Evolutionary conservation across 495 filamentous ascomycete species (phyloP).

Genomic region (Aspergillus ostianus): DNA sequence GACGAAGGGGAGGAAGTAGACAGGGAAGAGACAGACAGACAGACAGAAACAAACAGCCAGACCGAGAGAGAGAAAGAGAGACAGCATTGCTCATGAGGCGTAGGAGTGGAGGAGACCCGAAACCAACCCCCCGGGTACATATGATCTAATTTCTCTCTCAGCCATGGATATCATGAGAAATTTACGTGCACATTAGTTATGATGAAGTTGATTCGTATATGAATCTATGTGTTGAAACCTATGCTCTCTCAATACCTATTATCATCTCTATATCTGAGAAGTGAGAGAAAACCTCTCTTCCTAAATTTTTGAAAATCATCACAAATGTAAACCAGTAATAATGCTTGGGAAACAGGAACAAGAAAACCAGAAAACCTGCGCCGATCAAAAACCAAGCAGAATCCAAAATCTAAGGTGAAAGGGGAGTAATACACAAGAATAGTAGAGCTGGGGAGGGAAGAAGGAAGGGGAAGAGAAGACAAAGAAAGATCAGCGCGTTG

Average conservation of each 20-base stretch:
- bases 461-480: conserved; percentile 6
- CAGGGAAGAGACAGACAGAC: background rate
- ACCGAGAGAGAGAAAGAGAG: background rate
- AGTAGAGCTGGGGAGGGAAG: conserved; percentile 13
- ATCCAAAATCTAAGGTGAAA: background rate
- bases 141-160: background rate
- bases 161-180: conserved; percentile 6
- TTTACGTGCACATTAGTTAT: conserved; percentile 1
- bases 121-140: background rate
- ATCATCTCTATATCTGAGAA: background rate
- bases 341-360: background rate
- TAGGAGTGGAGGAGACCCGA: background rate
- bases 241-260: background rate
- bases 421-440: conserved; percentile 3
- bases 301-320: conserved; percentile 2
- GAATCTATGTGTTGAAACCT: conserved; percentile 16
- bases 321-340: background rate
- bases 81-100: background rate
- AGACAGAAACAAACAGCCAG: no score
- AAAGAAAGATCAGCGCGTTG: conserved; percentile 24
- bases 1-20: background rate
- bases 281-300: background rate
- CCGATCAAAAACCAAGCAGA: conserved; percentile 4
- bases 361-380: conserved; percentile 12
- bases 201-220: conserved; percentile 3